A percentile compares a stretch with the other conserved stretches of the same genome.
Evolutionary conservation across 495 filamentous ascomycete species (phyloP).

Genomic region (Xylaria intraflava): DNA sequence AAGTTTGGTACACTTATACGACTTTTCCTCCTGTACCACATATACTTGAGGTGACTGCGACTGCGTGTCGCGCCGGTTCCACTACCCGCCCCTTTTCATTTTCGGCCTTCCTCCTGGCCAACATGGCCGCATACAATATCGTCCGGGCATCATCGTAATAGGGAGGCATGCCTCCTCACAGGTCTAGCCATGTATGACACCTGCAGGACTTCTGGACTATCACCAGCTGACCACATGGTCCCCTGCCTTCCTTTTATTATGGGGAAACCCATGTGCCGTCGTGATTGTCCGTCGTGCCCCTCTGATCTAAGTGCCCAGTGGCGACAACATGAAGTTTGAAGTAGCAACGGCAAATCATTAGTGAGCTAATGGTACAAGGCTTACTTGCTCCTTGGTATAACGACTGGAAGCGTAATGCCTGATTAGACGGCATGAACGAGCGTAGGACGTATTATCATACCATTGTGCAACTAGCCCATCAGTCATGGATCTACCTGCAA

Average conservation of each 20-base stretch:
- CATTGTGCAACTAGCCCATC: not conserved
- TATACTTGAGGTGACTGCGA: constrained; percentile 6
- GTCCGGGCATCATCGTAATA: constrained; percentile 3
- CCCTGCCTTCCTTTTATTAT: constrained; percentile 8
- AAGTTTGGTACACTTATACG: not conserved
- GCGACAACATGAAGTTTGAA: not conserved
- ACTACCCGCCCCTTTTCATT: constrained; percentile 6
- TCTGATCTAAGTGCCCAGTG: constrained; percentile 2
- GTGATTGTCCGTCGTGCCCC: not conserved
- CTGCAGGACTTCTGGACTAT: not conserved
- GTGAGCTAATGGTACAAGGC: constrained; percentile 6
- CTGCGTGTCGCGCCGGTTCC: not conserved
- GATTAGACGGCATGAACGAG: not conserved
- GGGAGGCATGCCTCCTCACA: not conserved
- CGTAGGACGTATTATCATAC: not conserved
- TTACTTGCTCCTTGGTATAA: not conserved
- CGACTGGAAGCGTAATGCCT: not conserved
- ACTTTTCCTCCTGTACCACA: not conserved
- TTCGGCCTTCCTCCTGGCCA: constrained; percentile 9
- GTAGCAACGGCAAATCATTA: constrained; percentile 1
- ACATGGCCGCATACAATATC: not conserved
- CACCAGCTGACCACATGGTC: not conserved
- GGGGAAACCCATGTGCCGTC: not conserved
- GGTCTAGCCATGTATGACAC: not conserved
- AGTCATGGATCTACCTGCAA: constrained; percentile 4